Evolutionary conservation across 148 eudicot genomes (phyloP).

Genomic region (Euryodendron excelsum): DNA sequence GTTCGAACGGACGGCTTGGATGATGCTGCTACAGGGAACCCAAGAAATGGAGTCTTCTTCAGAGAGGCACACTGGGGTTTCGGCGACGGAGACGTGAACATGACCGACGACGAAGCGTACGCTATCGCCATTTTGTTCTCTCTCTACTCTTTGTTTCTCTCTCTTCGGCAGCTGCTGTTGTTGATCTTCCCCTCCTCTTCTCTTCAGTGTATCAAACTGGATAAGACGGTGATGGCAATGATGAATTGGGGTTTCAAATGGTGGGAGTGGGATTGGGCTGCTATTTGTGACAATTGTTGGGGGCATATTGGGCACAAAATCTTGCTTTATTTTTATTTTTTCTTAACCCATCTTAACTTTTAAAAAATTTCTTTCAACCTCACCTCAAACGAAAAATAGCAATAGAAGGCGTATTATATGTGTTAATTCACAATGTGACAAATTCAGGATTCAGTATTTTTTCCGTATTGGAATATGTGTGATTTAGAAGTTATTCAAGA

Average conservation of each 20-base stretch:
- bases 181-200: background rate
- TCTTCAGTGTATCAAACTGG: constrained; percentile 7
- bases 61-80: constrained; percentile 27
- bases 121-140: constrained; percentile 48
- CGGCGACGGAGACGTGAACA: constrained; percentile 32
- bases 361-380: no score
- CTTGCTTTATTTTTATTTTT: background rate
- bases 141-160: constrained; percentile 2
- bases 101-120: constrained; percentile 39
- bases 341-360: background rate
- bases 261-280: no score
- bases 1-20: constrained; percentile 15
- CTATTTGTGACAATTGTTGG: background rate
- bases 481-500: no score
- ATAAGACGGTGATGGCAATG: constrained; percentile 16
- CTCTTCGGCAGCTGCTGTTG: background rate
- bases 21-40: constrained; percentile 39
- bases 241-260: background rate
- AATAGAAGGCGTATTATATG: no score
- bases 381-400: no score
- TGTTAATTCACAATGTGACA: no score
- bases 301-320: background rate
- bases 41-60: constrained; percentile 39
- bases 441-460: no score
- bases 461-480: no score